Evolutionary conservation across 2,329 filamentous ascomycete species (phyloP).

Genomic region (Gaeumannomyces sp.): DNA sequence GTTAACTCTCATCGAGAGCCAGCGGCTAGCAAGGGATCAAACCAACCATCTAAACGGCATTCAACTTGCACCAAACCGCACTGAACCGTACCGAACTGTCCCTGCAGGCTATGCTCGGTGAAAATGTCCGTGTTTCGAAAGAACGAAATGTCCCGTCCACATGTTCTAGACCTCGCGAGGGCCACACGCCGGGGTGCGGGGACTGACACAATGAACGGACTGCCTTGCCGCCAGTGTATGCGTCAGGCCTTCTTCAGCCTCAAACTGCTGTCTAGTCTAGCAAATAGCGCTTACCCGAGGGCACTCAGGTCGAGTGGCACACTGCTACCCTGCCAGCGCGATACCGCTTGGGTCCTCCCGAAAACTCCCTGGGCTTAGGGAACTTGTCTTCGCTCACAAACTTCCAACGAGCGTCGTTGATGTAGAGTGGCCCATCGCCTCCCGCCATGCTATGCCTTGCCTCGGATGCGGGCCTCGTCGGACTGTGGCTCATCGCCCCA

Average conservation of each 20-base stretch:
- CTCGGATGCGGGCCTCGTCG: slow-evolving; percentile 30
- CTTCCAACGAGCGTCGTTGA: slow-evolving; percentile 75
- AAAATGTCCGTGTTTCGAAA: neutral
- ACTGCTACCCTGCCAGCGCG: slow-evolving; percentile 88
- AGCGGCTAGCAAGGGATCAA: neutral
- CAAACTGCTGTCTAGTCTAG: neutral
- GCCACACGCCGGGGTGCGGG: neutral
- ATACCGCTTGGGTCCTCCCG: slow-evolving; percentile 70
- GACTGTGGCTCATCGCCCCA: slow-evolving; percentile 46
- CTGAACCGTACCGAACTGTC: neutral
- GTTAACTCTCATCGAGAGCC: neutral
- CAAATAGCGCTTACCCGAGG: slow-evolving; percentile 26
- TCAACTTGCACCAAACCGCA: neutral
- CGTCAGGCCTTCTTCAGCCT: neutral
- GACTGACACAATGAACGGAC: neutral
- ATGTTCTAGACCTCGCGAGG: neutral
- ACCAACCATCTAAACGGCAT: neutral
- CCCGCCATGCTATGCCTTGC: slow-evolving; percentile 22
- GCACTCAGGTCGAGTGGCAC: slow-evolving; percentile 78
- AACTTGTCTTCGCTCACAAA: slow-evolving; percentile 79
- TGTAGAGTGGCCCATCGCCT: slow-evolving; percentile 31
- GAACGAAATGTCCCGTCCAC: neutral
- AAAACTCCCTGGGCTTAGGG: slow-evolving; percentile 78
- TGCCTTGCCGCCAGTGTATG: neutral
- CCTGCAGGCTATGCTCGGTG: neutral